Evolutionary conservation across 495 filamentous ascomycete genomes (phyloP).

Genomic region (Terfezia claveryi): DNA sequence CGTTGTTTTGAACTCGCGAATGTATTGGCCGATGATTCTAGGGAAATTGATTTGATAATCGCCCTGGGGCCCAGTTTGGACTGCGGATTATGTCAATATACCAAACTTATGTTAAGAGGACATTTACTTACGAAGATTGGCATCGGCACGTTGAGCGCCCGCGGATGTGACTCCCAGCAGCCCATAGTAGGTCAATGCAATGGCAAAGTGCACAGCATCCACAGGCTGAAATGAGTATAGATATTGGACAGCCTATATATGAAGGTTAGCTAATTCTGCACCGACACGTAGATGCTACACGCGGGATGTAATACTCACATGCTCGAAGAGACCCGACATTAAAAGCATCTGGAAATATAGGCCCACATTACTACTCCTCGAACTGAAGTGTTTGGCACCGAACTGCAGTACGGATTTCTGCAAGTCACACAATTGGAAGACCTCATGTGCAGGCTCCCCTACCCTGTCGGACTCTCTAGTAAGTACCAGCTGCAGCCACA

Average conservation of each 20-base stretch:
- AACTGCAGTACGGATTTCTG: slow-evolving; percentile 69
- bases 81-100: neutral
- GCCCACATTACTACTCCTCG: slow-evolving; percentile 54
- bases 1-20: slow-evolving; percentile 75
- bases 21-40: slow-evolving; percentile 82
- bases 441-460: slow-evolving; percentile 65
- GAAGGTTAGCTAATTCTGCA: no score
- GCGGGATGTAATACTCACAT: slow-evolving; percentile 1
- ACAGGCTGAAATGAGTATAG: slow-evolving; percentile 74
- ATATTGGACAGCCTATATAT: slow-evolving; percentile 50
- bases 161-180: slow-evolving; percentile 37
- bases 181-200: slow-evolving; percentile 76
- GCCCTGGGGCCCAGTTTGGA: slow-evolving; percentile 37
- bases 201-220: slow-evolving; percentile 84
- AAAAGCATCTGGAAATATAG: slow-evolving; percentile 84
- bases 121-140: neutral
- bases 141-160: neutral
- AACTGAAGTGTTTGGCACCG: slow-evolving; percentile 64
- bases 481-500: slow-evolving; percentile 88
- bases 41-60: slow-evolving; percentile 86
- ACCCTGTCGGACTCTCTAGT: slow-evolving; percentile 67
- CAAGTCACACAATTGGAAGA: slow-evolving; percentile 70
- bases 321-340: slow-evolving; percentile 83
- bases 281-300: no score
- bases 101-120: neutral